A percentile compares a stretch with the other conserved stretches of the same genome.
These are phyloP conservation scores for Pyrenochaeta sp. DNA, from an alignment of 2,329 filamentous ascomycete species.

Conservation along the genomic window DNA sequence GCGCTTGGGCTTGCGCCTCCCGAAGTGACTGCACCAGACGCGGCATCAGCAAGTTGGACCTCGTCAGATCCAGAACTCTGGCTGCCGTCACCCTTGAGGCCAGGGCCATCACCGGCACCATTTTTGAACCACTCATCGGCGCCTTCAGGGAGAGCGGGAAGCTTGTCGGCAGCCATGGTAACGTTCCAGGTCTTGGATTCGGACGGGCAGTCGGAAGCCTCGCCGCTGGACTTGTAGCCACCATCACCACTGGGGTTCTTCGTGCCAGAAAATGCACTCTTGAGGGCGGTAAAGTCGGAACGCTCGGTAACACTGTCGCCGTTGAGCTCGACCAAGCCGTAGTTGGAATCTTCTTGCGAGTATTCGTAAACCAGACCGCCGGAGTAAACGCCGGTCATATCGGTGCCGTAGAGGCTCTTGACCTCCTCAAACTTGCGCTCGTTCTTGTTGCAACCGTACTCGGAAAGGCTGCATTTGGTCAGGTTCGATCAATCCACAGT, in stretches of 20 bases:
- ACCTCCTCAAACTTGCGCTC: conserved; percentile 84
- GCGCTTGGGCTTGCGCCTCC: conserved; percentile 35
- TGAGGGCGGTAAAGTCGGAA: conserved; percentile 69
- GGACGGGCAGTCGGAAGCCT: conserved; percentile 63
- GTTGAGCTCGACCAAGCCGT: conserved; percentile 74
- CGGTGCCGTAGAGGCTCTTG: conserved; percentile 75
- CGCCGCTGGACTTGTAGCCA: conserved; percentile 65
- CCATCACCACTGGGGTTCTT: conserved; percentile 64
- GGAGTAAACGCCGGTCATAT: conserved; percentile 93
- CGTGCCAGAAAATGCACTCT: conserved; percentile 60
- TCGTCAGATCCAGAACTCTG: conserved; percentile 62
- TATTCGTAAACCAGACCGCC: conserved; percentile 98
- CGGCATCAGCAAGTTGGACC: conserved; percentile 57
- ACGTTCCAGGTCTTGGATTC: conserved; percentile 66
- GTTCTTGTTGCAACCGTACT: conserved; percentile 90
- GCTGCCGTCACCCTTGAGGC: conserved; percentile 64
- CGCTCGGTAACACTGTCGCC: conserved; percentile 65
- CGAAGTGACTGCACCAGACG: conserved; percentile 57
- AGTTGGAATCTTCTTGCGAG: conserved; percentile 73
- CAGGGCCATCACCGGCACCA: conserved; percentile 65
- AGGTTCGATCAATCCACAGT: conserved; percentile 11
- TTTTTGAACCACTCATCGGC: conserved; percentile 65
- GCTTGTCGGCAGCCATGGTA: conserved; percentile 52
- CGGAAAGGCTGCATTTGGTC: conserved; percentile 70
- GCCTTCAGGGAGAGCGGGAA: conserved; percentile 65